Base-by-base conservation (phyloP, 2,329 filamentous ascomycete species). In the Trichoderma koningiopsis region DNA sequence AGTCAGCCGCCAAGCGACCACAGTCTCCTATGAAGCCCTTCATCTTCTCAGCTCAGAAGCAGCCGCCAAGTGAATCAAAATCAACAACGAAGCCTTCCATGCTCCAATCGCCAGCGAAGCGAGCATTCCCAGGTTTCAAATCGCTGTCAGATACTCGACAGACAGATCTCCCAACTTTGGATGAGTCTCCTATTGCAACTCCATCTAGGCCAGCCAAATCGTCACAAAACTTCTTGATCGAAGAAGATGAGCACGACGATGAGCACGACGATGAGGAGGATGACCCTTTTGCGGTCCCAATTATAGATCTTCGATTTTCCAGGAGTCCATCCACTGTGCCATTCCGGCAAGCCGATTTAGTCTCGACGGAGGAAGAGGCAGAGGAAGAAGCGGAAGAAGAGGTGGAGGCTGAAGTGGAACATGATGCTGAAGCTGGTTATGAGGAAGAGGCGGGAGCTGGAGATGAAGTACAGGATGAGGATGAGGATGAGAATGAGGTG, bases 101-200 rank as follows among this genome's bases (percentile, higher is more conserved):
- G 59, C 77, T 88, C 5, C 82, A 84, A 58, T 88, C 87, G 10
- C 85, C 85, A 4, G 84, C 85, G 1, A 87, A 87, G 73, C 80
- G 83, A 63, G 75, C 79, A 3, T 75, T 80, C 57, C 76, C 78
- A 16, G 76, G 76, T 6, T 70, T 81, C 70, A 77, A 78, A 57
- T 75, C 81, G 19, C 72, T 78, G 2, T 74, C 75, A 3, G 78
- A 80, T 37, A 71, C 75, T 35, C 72, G 71, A 55, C 68, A 70
- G 10, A 72, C 72, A 19, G 73, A 75, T 47, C n/a, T 70, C 33
- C 56, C 67, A 13, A 35, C 60, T 2, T 64, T 77, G 11, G 74
- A 73, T 6, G 76, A 76, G 35, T 79, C 77, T 33, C 79, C 80
- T 2, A 72, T 74, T 57, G 74, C 76, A 2, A 79, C 76, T 10